These are phyloP conservation scores for Vitis rupestris DNA, from an alignment of 164 flowering plant species.

Conservation along the genomic window DNA sequence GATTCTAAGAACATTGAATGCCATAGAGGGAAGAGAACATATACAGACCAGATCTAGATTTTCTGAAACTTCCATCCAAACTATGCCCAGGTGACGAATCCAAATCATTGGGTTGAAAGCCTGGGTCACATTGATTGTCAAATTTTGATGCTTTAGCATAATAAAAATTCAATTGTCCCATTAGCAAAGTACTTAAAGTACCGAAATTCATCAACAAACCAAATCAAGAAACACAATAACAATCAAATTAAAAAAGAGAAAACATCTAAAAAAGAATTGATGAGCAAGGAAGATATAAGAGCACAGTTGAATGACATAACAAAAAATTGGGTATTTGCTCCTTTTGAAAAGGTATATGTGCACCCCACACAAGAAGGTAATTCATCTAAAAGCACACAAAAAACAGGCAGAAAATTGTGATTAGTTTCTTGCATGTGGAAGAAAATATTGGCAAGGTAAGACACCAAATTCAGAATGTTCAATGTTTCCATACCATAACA, in stretches of 20 bases:
- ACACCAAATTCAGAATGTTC: too few species aligned
- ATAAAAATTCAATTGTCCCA: neutral
- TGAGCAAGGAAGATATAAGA: neutral
- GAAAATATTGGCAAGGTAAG: too few species aligned
- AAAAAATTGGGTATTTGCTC: too few species aligned
- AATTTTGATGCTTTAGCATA: neutral
- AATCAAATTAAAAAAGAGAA: neutral
- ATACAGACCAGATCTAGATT: constrained; percentile 47
- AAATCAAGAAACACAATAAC: neutral
- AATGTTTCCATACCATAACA: too few species aligned
- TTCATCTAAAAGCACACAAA: too few species aligned
- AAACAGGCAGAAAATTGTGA: too few species aligned
- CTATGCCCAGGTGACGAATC: constrained; percentile 40
- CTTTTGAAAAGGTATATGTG: too few species aligned
- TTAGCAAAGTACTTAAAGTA: neutral
- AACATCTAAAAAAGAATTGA: neutral
- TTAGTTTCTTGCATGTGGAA: too few species aligned
- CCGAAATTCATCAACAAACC: neutral
- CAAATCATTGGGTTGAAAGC: constrained; percentile 39
- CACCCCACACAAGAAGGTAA: too few species aligned
- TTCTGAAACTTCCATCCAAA: constrained; percentile 55
- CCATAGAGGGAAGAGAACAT: neutral
- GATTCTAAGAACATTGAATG: too few species aligned
- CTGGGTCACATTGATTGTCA: constrained; percentile 13
- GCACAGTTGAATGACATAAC: neutral